These are phyloP conservation scores for Pseudopediastrum boryanum DNA, from an alignment of 139 green algal species.

Conservation along the genomic window DNA sequence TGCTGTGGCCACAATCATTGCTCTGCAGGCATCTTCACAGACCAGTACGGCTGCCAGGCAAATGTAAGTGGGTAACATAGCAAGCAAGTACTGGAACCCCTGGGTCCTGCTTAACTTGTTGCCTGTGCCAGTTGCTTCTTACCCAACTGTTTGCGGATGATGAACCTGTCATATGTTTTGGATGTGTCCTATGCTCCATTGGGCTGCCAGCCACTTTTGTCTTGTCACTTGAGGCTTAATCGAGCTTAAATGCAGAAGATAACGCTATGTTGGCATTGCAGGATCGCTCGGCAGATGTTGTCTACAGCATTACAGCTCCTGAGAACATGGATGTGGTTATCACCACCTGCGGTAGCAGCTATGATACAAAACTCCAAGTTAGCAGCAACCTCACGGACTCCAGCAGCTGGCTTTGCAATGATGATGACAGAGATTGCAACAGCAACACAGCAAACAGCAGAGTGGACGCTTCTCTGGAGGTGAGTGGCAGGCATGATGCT, in stretches of 20 bases:
- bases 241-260: too few species aligned
- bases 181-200: too few species aligned
- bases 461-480: slow-evolving; percentile 29
- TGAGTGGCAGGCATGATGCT: neutral
- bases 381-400: slow-evolving; percentile 6
- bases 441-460: slow-evolving; percentile 24
- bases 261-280: too few species aligned
- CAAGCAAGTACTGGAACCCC: neutral
- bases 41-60: slow-evolving; percentile 35
- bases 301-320: slow-evolving; percentile 46
- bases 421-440: slow-evolving; percentile 41
- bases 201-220: too few species aligned
- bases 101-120: too few species aligned
- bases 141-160: too few species aligned
- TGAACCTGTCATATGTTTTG: too few species aligned
- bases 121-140: too few species aligned
- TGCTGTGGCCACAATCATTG: too few species aligned
- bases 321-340: slow-evolving; percentile 29
- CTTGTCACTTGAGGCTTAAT: too few species aligned
- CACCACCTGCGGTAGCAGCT: slow-evolving; percentile 58
- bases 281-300: slow-evolving; percentile 50
- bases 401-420: slow-evolving; percentile 36
- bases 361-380: slow-evolving; percentile 56
- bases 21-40: slow-evolving; percentile 38
- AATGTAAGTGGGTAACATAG: slow-evolving; percentile 17